phyloP scores from a whole-genome alignment of 768 basidiomycete genomes.

The Rhizopogon vesiculosus region DNA sequence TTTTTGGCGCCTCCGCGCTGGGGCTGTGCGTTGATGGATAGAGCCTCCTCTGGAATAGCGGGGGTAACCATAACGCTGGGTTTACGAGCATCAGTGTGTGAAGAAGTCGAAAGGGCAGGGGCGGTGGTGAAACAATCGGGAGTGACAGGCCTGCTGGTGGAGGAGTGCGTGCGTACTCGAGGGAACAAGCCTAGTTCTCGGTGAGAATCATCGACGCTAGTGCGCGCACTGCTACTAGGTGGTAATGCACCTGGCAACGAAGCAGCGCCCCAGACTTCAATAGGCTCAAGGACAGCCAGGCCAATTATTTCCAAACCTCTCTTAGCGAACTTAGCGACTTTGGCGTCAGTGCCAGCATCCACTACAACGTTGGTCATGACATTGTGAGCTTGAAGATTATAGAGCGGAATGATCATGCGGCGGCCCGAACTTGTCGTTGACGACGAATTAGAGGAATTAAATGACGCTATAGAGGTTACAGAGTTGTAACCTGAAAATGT shows the following conservation, averaged over 20 bases:
- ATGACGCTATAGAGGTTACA: slow-evolving; percentile 34
- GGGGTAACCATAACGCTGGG: slow-evolving; percentile 13
- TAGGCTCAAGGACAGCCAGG: slow-evolving; percentile 73
- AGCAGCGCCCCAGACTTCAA: slow-evolving; percentile 56
- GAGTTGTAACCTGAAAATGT: slow-evolving; percentile 48
- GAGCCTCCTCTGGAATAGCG: slow-evolving; percentile 9
- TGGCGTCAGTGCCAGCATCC: slow-evolving; percentile 85
- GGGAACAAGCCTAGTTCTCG: slow-evolving; percentile 17
- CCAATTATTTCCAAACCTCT: slow-evolving; percentile 75
- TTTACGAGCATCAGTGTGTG: background rate
- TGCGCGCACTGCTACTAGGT: slow-evolving; percentile 17
- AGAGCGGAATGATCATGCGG: slow-evolving; percentile 80
- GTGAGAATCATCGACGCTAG: slow-evolving; percentile 22
- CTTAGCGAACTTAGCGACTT: slow-evolving; percentile 72
- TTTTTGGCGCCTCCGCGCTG: slow-evolving; percentile 44
- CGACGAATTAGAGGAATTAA: slow-evolving; percentile 35
- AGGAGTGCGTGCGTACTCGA: background rate
- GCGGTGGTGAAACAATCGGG: slow-evolving; percentile 5
- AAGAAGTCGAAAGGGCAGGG: background rate
- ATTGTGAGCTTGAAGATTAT: slow-evolving; percentile 85
- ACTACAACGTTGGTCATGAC: slow-evolving; percentile 83
- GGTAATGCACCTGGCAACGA: slow-evolving; percentile 9
- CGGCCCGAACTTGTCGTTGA: slow-evolving; percentile 44
- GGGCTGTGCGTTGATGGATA: slow-evolving; percentile 15
- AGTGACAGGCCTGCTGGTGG: slow-evolving; percentile 9